Evolutionary conservation across 129 eudicot genomes (phyloP).

Genomic region (Artemisia tridentata): DNA sequence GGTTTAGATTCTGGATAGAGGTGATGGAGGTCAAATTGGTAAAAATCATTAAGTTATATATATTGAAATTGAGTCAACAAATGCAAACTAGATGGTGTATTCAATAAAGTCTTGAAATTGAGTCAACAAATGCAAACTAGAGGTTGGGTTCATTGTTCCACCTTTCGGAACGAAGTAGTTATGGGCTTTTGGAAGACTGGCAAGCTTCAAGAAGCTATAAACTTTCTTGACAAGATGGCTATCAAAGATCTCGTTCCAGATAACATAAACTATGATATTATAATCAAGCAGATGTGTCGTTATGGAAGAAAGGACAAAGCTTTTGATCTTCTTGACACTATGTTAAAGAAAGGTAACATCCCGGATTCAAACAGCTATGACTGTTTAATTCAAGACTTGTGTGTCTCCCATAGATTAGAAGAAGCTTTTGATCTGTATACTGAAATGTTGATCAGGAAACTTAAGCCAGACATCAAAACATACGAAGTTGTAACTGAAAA

Average conservation of each 20-base stretch:
- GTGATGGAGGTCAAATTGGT: no score
- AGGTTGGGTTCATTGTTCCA: constrained; percentile 56
- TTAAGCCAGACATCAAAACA: constrained; percentile 46
- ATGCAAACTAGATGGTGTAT: constrained; percentile 43
- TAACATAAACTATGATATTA: constrained; percentile 44
- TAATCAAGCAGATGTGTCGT: constrained; percentile 56
- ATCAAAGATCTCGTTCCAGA: constrained; percentile 45
- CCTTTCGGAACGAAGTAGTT: constrained; percentile 45
- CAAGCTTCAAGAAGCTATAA: constrained; percentile 51
- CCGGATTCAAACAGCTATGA: constrained; percentile 59
- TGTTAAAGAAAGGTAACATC: constrained; percentile 51
- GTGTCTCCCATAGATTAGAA: constrained; percentile 35
- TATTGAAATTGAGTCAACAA: no score
- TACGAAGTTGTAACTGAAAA: constrained; percentile 43
- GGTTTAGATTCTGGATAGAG: no score
- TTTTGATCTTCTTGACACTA: constrained; percentile 56
- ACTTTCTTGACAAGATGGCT: constrained; percentile 47
- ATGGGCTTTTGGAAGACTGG: constrained; percentile 35
- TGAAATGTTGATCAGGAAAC: constrained; percentile 68
- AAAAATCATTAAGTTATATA: no score
- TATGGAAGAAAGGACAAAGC: constrained; percentile 57
- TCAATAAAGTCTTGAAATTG: constrained; percentile 51
- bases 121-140: constrained; percentile 67
- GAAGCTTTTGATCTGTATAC: constrained; percentile 55
- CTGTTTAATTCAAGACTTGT: constrained; percentile 47